Percentiles rank a stretch among this genome's conserved stretches.
These are phyloP conservation scores for Kwoniella botswanensis DNA, from an alignment of 768 basidiomycete genomes.

Conservation along the genomic window DNA sequence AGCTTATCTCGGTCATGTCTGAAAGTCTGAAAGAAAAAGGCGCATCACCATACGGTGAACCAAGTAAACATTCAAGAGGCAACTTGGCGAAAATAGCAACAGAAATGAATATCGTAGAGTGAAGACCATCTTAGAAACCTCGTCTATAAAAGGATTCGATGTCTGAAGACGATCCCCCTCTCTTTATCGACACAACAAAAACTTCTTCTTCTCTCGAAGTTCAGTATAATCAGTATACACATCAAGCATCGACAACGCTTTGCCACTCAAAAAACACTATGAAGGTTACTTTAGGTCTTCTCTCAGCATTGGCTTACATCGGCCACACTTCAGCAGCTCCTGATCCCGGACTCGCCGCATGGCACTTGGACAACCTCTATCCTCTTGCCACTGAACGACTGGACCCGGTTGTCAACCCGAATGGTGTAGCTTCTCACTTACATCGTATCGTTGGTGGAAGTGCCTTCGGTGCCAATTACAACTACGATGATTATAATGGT, in stretches of 20 bases:
- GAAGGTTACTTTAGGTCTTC: constrained; percentile 10
- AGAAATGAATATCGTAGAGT: too few species aligned
- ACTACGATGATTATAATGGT: constrained; percentile 18
- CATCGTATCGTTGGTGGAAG: constrained; percentile 38
- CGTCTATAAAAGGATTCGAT: neutral
- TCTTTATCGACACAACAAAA: neutral
- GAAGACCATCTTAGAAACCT: neutral
- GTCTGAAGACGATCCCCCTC: neutral
- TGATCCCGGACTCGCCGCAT: constrained; percentile 26
- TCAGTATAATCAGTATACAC: too few species aligned
- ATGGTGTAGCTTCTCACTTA: constrained; percentile 31
- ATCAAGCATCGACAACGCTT: too few species aligned
- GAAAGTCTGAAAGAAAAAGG: neutral
- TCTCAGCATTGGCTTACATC: neutral
- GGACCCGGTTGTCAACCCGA: constrained; percentile 40
- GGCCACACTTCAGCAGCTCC: constrained; percentile 4
- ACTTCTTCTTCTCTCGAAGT: neutral
- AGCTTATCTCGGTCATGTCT: constrained; percentile 5
- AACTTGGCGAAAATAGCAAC: too few species aligned
- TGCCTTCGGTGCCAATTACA: constrained; percentile 39
- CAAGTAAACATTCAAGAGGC: too few species aligned
- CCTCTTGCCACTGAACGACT: constrained; percentile 33
- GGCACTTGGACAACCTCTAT: constrained; percentile 33
- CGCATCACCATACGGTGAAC: neutral
- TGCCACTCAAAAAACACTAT: neutral